These are phyloP conservation scores for Puya raimondii DNA, from an alignment of 176 grass and related monocot genomes.

Conservation along the genomic window DNA sequence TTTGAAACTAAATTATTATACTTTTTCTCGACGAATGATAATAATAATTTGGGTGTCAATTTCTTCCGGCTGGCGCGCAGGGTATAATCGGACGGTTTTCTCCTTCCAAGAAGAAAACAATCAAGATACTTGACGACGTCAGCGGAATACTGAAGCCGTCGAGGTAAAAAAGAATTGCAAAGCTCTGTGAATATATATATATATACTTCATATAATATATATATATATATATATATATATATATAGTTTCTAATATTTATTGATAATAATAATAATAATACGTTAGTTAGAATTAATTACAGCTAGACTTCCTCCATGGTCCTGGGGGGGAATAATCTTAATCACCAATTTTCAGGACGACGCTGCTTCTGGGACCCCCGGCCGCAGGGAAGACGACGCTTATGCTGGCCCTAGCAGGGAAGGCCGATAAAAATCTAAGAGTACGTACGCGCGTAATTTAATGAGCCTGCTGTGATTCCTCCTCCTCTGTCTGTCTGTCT, in stretches of 20 bases:
- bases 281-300: too few species aligned
- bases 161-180: too few species aligned
- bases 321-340: too few species aligned
- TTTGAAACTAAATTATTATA: too few species aligned
- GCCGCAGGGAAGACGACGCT: constrained; percentile 84
- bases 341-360: constrained; percentile 41
- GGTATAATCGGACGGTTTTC: constrained; percentile 33
- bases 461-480: too few species aligned
- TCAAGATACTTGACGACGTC: constrained; percentile 56
- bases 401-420: constrained; percentile 63
- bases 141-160: constrained; percentile 71
- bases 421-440: constrained; percentile 63
- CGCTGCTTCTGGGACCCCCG: constrained; percentile 91
- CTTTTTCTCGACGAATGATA: too few species aligned
- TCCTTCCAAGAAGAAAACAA: constrained; percentile 36
- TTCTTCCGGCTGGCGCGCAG: too few species aligned
- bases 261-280: too few species aligned
- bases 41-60: too few species aligned
- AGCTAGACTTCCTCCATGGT: too few species aligned
- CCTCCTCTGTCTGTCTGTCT: too few species aligned
- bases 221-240: neutral
- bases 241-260: neutral
- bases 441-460: too few species aligned
- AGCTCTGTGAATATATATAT: neutral
- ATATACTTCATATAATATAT: constrained; percentile 2